Evolutionary conservation across 2,329 filamentous ascomycete species (phyloP).

Genomic region (Zymoseptoria crescenta): DNA sequence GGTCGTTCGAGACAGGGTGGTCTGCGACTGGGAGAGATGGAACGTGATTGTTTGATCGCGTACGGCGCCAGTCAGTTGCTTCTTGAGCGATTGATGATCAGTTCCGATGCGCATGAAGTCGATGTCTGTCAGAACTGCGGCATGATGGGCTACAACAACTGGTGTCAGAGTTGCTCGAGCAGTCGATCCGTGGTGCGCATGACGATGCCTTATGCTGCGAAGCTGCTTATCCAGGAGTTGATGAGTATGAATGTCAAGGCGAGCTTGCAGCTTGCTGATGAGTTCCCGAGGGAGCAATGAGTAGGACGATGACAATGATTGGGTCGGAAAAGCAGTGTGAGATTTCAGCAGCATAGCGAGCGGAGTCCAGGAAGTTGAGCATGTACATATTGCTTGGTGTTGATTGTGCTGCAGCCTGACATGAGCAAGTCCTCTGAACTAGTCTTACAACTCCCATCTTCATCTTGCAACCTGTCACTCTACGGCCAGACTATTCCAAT

Average conservation of each 20-base stretch:
- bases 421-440: neutral
- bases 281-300: conserved; percentile 57
- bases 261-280: conserved; percentile 79
- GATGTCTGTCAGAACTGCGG: conserved; percentile 93
- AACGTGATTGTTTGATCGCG: conserved; percentile 93
- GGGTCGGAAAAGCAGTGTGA: neutral
- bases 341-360: conserved; percentile 8
- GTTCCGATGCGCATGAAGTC: conserved; percentile 79
- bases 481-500: too few relatives aligned
- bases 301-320: neutral
- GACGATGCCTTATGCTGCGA: conserved; percentile 96
- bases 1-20: conserved; percentile 89
- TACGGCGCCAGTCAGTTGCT: conserved; percentile 91
- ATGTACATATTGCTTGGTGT: neutral
- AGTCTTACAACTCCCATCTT: too few relatives aligned
- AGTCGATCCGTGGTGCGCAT: conserved; percentile 80
- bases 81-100: conserved; percentile 89
- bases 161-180: conserved; percentile 87
- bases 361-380: conserved; percentile 1
- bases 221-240: conserved; percentile 89
- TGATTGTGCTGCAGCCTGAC: neutral
- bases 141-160: conserved; percentile 90
- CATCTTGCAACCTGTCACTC: too few relatives aligned
- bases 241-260: conserved; percentile 99
- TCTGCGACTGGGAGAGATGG: conserved; percentile 93